phyloP scores from a whole-genome alignment of 441 rosid species.

The Capsella rubella region DNA sequence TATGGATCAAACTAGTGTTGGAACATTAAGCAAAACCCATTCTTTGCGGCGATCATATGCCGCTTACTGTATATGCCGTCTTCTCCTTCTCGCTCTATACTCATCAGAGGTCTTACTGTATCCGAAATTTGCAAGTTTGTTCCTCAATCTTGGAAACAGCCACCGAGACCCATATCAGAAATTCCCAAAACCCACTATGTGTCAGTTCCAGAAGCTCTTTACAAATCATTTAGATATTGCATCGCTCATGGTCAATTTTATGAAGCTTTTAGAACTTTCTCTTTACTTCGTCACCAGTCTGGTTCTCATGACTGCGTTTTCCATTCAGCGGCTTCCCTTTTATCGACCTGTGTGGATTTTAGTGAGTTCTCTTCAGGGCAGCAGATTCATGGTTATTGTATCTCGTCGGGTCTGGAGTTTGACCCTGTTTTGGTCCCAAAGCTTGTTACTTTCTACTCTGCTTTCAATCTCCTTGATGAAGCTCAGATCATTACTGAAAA shows the following conservation, averaged over 20 bases:
- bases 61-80: conserved; percentile 27
- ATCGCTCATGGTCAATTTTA: conserved; percentile 52
- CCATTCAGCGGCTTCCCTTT: conserved; percentile 58
- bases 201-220: conserved; percentile 52
- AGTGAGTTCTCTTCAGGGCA: conserved; percentile 55
- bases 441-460: conserved; percentile 70
- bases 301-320: conserved; percentile 41
- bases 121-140: conserved; percentile 53
- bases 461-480: conserved; percentile 50
- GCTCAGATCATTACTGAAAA: conserved; percentile 52
- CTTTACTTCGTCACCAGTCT: conserved; percentile 49
- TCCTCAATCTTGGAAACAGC: conserved; percentile 59
- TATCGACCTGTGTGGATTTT: conserved; percentile 53
- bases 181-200: conserved; percentile 25
- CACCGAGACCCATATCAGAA: conserved; percentile 31
- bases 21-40: conserved; percentile 13
- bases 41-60: conserved; percentile 36
- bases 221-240: conserved; percentile 53
- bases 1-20: conserved; percentile 26
- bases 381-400: conserved; percentile 62
- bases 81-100: conserved; percentile 39
- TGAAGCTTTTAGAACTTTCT: conserved; percentile 61
- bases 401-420: conserved; percentile 61
- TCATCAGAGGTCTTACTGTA: conserved; percentile 48
- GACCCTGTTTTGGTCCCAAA: conserved; percentile 66